Base-by-base conservation (phyloP, 495 filamentous ascomycete species). In the Aspergillus saccharolyticus region DNA sequence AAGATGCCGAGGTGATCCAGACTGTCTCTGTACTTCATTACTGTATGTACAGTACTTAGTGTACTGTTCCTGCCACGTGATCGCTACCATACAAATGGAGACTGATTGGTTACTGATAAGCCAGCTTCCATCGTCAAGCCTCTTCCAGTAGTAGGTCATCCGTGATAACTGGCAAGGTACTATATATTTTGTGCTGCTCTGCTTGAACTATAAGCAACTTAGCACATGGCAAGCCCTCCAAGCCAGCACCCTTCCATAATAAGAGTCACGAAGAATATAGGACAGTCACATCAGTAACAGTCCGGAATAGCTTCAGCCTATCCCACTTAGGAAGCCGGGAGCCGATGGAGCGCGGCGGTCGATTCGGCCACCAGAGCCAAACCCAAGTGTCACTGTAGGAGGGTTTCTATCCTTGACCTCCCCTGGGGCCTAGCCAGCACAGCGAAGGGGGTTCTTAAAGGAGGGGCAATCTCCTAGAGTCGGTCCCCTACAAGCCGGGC, bases 91-190 rank as follows among this genome's bases (percentile, higher is more conserved):
- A 9, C 9, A 30, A 2, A 18, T 4, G 45, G 20, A n/a, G 17
- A 2, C 24, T 56, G 47, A 55, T 63, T 63, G 60, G 60, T 22
- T 47, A 50, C 48, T 59, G 60, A 63, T 63, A 62, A 58, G 60
- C 24, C 20, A 42, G 52, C 10, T 20, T 43, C 43, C 39, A 39
- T 39, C 2, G 14, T 39, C 33, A 39, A 6, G 33, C 33, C 33
- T 39, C 33, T 28, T 9, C n/a, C n/a, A n/a, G n/a, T n/a, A n/a
- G n/a, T n/a, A n/a, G n/a, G n/a, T n/a, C n/a, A n/a, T n/a, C n/a
- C n/a, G n/a, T n/a, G n/a, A n/a, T n/a, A n/a, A n/a, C n/a, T n/a
- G n/a, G n/a, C n/a, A n/a, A n/a, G n/a, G n/a, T n/a, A n/a, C n/a
- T n/a, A n/a, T n/a, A n/a, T n/a, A n/a, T n/a, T n/a, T n/a, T n/a